phyloP scores from a whole-genome alignment of 345 rosid species.

The Eucalyptus urophylla region DNA sequence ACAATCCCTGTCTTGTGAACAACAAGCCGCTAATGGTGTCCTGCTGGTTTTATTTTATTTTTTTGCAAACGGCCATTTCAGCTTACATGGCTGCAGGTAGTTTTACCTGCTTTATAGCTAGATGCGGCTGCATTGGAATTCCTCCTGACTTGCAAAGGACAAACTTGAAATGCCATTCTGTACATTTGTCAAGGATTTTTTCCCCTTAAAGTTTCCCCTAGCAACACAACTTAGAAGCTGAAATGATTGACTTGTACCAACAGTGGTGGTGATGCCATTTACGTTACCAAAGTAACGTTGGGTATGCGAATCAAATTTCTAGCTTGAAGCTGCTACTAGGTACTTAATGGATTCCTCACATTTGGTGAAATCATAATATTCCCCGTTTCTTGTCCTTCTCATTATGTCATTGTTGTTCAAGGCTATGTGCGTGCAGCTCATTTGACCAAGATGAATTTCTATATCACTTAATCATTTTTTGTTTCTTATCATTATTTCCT shows the following conservation, averaged over 20 bases:
- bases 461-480: not conserved
- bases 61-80: not conserved
- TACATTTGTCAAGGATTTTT: not conserved
- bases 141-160: not conserved
- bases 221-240: not conserved
- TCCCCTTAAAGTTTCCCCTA: not conserved
- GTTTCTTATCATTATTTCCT: not conserved
- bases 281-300: not conserved
- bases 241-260: not conserved
- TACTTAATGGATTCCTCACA: not conserved
- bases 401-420: not conserved
- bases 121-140: not conserved
- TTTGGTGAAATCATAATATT: not conserved
- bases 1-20: not conserved
- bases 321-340: not conserved
- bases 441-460: not conserved
- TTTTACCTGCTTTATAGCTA: not conserved
- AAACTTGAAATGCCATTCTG: not conserved
- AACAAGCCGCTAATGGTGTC: not conserved
- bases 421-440: not conserved
- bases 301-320: not conserved
- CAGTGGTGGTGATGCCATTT: not conserved
- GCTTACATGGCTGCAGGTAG: not conserved
- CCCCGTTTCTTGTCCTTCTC: not conserved
- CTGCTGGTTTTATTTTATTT: not conserved